Base-by-base conservation (phyloP, 768 basidiomycete species). In the Amanita phalloides region DNA sequence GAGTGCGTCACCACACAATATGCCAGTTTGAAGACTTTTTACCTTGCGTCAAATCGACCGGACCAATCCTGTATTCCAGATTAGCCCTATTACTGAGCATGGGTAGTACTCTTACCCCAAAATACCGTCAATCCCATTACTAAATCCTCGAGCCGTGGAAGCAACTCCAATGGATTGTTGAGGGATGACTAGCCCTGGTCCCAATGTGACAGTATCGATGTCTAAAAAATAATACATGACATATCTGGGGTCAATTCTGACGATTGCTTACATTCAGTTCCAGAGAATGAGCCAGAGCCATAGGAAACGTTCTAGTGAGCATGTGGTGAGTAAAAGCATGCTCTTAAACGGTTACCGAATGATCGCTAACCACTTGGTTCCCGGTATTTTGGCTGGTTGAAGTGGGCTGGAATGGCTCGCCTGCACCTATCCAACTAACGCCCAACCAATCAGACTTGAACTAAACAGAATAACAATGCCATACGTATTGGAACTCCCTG, bases 271-370 rank as follows among this genome's bases (percentile, higher is more conserved):
- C 73, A 77, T 64, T 81, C 77, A 38, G 71, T 66, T 23, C 79
- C 78, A 35, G 67, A 68, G 67, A 81, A 76, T 23, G 64, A 66
- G 7, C 78, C 80, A 23, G 76, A 75, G 36, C 77, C 77, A 57
- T 80, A 81, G 53, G 68, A 71, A 26, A 78, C 75, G 51, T 68
- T 71, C 76, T 79, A 14, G 37, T 32, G 30, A 45, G 35, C 21
- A 44, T 38, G 59, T 48, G 55, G 37, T 41, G 42, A 49, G 14
- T 26, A 28, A 8, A 39, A 6, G 14, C 23, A 49, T 41, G 41
- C 11, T n/a, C 5, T 20, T 13, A 33, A 1, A 43, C 36, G 21
- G 32, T 17, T 25, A 30, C 9, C 45, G 39, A 36, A 35, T 25
- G 6, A 2, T 10, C 13, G 66, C 69, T 46, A 55, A 72, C 71